These are phyloP conservation scores for Fusarium decemcellulare DNA, from an alignment of 2,329 filamentous ascomycete genomes.

Conservation along the genomic window DNA sequence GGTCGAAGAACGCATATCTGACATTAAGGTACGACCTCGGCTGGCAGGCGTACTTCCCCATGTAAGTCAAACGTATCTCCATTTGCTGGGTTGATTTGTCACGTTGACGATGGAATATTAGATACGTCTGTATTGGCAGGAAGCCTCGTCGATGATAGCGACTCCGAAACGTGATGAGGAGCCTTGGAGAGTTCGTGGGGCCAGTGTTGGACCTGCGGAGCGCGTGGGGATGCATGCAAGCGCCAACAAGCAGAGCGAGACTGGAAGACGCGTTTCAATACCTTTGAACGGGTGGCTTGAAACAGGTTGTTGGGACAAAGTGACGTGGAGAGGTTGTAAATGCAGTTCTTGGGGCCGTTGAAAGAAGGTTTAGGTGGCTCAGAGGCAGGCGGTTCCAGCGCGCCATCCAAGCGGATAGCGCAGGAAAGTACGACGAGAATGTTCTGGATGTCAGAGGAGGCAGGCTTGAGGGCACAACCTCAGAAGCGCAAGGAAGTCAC, in stretches of 20 bases:
- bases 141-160: constrained; percentile 59
- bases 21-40: constrained; percentile 3
- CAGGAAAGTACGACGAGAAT: constrained; percentile 28
- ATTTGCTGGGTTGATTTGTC: neutral
- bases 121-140: constrained; percentile 74
- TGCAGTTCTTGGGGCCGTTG: constrained; percentile 26
- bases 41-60: constrained; percentile 70
- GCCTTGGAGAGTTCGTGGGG: neutral
- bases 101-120: constrained; percentile 47
- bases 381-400: constrained; percentile 38
- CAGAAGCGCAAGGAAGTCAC: neutral
- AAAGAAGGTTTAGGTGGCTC: constrained; percentile 44
- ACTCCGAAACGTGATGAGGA: neutral
- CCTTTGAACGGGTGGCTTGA: neutral
- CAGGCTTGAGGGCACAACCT: constrained; percentile 19
- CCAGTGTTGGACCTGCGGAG: neutral
- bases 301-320: neutral
- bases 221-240: neutral
- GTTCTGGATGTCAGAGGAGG: constrained; percentile 11
- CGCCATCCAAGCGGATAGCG: constrained; percentile 35
- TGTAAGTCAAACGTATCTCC: constrained; percentile 60
- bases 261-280: neutral
- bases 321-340: constrained; percentile 6
- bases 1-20: constrained; percentile 8
- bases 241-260: neutral